Conservation (phyloP, 169 alveolate species). For the Eimeria acervulina region DNA sequence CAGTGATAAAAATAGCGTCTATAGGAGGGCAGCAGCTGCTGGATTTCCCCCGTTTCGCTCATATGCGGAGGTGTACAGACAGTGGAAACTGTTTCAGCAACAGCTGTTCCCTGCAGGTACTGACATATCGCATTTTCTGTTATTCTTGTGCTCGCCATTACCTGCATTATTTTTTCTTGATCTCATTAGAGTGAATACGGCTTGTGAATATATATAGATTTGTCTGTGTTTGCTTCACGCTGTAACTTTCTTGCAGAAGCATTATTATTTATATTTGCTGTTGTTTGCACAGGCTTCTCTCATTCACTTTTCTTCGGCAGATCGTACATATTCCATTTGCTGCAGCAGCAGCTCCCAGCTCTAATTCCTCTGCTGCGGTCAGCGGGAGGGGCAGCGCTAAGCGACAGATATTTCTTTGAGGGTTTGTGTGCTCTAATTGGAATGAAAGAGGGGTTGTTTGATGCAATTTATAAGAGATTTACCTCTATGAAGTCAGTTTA, state of each 20-base stretch:
- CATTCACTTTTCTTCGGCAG: slow-evolving; percentile 35
- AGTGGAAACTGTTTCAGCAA: slow-evolving; percentile 35
- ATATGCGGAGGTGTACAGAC: slow-evolving; percentile 46
- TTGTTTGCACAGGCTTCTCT: neutral
- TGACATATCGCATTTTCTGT: neutral
- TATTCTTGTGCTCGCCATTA: too few relatives aligned
- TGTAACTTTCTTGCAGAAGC: too few relatives aligned
- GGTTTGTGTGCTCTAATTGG: slow-evolving; percentile 7
- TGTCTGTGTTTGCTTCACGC: too few relatives aligned
- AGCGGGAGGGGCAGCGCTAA: neutral
- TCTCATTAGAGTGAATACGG: too few relatives aligned
- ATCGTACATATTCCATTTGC: slow-evolving; percentile 49
- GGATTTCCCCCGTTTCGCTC: slow-evolving; percentile 59
- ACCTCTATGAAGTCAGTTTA: neutral
- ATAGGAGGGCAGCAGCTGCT: slow-evolving; percentile 55
- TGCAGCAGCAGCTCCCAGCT: slow-evolving; percentile 53
- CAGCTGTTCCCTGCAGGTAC: slow-evolving; percentile 58
- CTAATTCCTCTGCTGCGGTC: slow-evolving; percentile 50
- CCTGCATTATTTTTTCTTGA: too few relatives aligned
- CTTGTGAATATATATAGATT: too few relatives aligned
- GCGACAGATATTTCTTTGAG: neutral
- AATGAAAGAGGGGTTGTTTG: neutral
- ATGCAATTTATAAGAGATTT: neutral
- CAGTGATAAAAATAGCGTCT: neutral
- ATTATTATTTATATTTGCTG: neutral